Evolutionary conservation across 2,329 filamentous ascomycete genomes (phyloP).

Genomic region (Hymenoscyphus fructigenus): DNA sequence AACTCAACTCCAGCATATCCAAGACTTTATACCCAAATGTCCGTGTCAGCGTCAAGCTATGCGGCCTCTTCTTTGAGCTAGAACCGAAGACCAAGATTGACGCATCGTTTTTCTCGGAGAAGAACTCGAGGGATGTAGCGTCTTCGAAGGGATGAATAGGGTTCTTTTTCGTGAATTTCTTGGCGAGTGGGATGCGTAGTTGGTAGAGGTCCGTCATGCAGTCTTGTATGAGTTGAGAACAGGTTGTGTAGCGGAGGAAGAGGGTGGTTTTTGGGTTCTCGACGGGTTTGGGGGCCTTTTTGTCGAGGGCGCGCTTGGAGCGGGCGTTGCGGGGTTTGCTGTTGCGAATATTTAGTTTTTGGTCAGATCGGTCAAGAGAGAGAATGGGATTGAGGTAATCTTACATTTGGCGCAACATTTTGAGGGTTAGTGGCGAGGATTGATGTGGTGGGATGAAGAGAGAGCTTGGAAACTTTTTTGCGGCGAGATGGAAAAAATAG

Average conservation of each 20-base stretch:
- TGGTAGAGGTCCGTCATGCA: conserved; percentile 82
- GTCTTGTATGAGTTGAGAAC: conserved; percentile 78
- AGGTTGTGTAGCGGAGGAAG: conserved; percentile 83
- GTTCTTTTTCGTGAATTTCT: conserved; percentile 98
- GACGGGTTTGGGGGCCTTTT: conserved; percentile 81
- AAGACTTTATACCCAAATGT: conserved; percentile 84
- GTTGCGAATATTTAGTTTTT: conserved; percentile 38
- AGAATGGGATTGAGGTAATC: background rate
- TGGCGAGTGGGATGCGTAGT: conserved; percentile 78
- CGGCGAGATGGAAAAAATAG: conserved; percentile 7
- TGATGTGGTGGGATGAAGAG: conserved; percentile 13
- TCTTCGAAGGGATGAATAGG: conserved; percentile 93
- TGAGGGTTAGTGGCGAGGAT: conserved; percentile 19
- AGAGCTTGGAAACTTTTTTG: conserved; percentile 13
- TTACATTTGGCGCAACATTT: conserved; percentile 40
- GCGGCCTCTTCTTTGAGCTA: conserved; percentile 92
- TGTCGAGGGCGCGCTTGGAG: conserved; percentile 92
- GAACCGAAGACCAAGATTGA: conserved; percentile 80
- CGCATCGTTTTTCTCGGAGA: conserved; percentile 94
- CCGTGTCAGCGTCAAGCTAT: conserved; percentile 79
- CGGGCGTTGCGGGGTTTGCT: conserved; percentile 74
- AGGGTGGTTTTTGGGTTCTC: conserved; percentile 91
- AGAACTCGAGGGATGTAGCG: conserved; percentile 84
- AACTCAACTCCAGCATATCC: conserved; percentile 90
- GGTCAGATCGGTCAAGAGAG: background rate